phyloP scores from a whole-genome alignment of 1,139 yeast genomes.

The Kodamaea plutei region DNA sequence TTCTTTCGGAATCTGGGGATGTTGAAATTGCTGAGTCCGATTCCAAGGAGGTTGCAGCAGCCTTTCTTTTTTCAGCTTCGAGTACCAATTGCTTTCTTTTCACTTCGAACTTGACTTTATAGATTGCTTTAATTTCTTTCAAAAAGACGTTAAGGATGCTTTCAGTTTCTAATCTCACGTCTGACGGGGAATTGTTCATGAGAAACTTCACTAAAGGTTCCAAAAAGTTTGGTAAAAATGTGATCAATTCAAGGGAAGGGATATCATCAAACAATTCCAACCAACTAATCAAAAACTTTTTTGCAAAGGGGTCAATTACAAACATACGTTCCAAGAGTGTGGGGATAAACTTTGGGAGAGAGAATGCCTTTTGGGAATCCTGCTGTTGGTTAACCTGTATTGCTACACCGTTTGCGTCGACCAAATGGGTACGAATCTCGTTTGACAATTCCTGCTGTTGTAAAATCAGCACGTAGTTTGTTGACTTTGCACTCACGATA shows the following conservation, averaged over 20 bases:
- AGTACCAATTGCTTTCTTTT: slow-evolving; percentile 28
- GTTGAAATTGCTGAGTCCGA: slow-evolving; percentile 4
- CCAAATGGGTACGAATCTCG: slow-evolving; percentile 41
- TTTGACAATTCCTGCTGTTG: slow-evolving; percentile 47
- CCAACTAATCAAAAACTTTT: slow-evolving; percentile 92
- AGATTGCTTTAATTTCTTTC: slow-evolving; percentile 73
- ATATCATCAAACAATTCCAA: slow-evolving; percentile 84
- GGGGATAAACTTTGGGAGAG: slow-evolving; percentile 85
- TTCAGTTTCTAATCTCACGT: slow-evolving; percentile 83
- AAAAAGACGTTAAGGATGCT: slow-evolving; percentile 70
- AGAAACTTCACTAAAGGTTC: slow-evolving; percentile 81
- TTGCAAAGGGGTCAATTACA: slow-evolving; percentile 87
- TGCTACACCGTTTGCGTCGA: slow-evolving; percentile 51
- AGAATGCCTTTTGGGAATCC: slow-evolving; percentile 72
- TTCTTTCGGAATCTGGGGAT: background rate
- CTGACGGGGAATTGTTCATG: slow-evolving; percentile 75
- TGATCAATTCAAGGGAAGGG: slow-evolving; percentile 84
- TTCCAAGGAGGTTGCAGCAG: slow-evolving; percentile 5
- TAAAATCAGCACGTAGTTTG: slow-evolving; percentile 81
- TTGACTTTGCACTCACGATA: slow-evolving; percentile 92
- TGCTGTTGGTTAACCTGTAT: slow-evolving; percentile 60
- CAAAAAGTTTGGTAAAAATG: slow-evolving; percentile 83
- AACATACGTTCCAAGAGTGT: slow-evolving; percentile 85
- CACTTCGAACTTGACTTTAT: slow-evolving; percentile 58
- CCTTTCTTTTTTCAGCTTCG: slow-evolving; percentile 9